phyloP scores from a whole-genome alignment of 2,329 filamentous ascomycete genomes.

The Ceratocystis destructans region DNA sequence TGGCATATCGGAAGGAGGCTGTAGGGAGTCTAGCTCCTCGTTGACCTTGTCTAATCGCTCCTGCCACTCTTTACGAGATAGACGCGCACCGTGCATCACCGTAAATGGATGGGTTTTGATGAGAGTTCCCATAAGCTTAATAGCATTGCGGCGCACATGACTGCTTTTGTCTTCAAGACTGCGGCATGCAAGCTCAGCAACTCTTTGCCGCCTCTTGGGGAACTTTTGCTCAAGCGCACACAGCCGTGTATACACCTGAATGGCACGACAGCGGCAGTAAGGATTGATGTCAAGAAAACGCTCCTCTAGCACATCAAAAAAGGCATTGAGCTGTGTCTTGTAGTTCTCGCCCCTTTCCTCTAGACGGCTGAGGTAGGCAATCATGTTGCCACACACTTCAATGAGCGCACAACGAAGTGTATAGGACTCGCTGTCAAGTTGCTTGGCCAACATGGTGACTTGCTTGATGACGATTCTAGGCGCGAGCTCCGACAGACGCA shows the following conservation, averaged over 20 bases:
- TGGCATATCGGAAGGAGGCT: constrained; percentile 60
- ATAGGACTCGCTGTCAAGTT: constrained; percentile 94
- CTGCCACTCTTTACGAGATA: constrained; percentile 76
- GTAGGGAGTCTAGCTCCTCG: constrained; percentile 63
- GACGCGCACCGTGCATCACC: constrained; percentile 75
- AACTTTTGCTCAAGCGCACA: constrained; percentile 95
- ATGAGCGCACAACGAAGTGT: constrained; percentile 87
- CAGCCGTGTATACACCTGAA: constrained; percentile 85
- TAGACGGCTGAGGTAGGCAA: constrained; percentile 77
- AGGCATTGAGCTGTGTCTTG: constrained; percentile 89
- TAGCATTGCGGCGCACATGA: constrained; percentile 86
- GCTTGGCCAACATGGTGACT: constrained; percentile 87
- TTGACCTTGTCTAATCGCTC: constrained; percentile 70
- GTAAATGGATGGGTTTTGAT: constrained; percentile 93
- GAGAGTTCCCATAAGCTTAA: constrained; percentile 76
- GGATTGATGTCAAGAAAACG: constrained; percentile 93
- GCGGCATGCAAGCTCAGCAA: constrained; percentile 71
- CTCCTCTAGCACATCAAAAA: constrained; percentile 93
- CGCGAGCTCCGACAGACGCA: constrained; percentile 82
- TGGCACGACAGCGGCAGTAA: constrained; percentile 79
- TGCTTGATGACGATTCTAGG: constrained; percentile 92
- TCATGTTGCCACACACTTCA: constrained; percentile 92
- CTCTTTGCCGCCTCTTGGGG: constrained; percentile 76
- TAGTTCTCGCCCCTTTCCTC: constrained; percentile 85
- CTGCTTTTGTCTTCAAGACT: constrained; percentile 97